Evolutionary conservation across 1,284 basidiomycete species (phyloP), one percentile per base, ranked within the genome.

Genomic region (Tilletia setariae): DNA sequence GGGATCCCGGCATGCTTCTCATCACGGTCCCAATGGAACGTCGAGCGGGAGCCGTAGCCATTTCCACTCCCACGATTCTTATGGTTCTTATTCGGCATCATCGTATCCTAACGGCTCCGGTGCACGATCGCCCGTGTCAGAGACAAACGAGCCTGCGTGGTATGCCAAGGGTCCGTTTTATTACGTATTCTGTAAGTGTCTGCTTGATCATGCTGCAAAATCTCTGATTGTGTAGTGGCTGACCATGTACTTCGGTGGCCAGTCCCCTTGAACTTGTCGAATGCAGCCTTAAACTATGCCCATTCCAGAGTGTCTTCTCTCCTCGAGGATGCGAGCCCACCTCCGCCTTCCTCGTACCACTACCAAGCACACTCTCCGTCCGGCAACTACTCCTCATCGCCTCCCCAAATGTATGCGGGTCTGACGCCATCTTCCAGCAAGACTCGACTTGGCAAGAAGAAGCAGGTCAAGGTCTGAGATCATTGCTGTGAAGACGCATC

Each of bases 381-480:
- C 19, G 46, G 46, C 35, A 40, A 40, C 35, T 40, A 40, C 35
- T 6, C 35, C 35, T 40, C 35, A 6, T 40, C 35, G 35, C 35
- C 35, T 4, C 35, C 35, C 11, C 35, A 40, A 11, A 40, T 40
- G 35, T 40, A 40, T 40, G 35, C 35, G 35, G 35, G 35, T 40
- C 35, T 40, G 35, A 40, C 35, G 35, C 35, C 35, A 6, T 40
- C 35, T 11, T 40, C 15, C 6, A 61, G 56, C 56, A 61, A 61
- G 56, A 59, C 53, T 8, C 53, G 56, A 15, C 25, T 61, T 11
- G 56, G 56, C 56, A 61, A 61, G 56, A 61, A 61, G 56, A 61
- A 61, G 56, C 30, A 32, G 30, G 28, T 61, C 56, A 61, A 61
- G 56, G 35, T 35, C 19, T 61, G 56, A 61, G 35, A 40, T 40